Conservation (phyloP, 2,329 filamentous ascomycete genomes). For the Colletotrichum abscissum region DNA sequence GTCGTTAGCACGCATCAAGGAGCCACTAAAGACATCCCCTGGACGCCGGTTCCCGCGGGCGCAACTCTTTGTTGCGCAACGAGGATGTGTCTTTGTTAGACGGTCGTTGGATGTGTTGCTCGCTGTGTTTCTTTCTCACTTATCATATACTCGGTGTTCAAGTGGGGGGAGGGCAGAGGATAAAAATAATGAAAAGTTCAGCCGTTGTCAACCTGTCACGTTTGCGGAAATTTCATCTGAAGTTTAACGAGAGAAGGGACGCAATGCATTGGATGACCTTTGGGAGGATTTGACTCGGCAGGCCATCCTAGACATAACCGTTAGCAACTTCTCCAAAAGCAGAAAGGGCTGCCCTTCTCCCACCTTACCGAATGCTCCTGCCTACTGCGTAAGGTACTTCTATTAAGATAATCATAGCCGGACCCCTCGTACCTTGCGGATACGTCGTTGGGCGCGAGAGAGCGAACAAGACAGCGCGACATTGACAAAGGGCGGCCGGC, state of each 20-base stretch:
- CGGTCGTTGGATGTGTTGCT: background rate
- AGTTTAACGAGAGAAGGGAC: conserved; percentile 5
- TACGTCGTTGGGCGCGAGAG: background rate
- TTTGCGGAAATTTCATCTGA: conserved; percentile 1
- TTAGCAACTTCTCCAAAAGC: conserved; percentile 15
- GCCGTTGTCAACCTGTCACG: background rate
- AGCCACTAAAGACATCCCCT: conserved; percentile 24
- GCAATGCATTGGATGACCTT: background rate
- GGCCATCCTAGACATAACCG: conserved; percentile 31
- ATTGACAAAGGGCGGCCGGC: background rate
- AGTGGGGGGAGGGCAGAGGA: background rate
- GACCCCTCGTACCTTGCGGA: background rate
- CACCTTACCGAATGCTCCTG: background rate
- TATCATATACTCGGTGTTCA: background rate
- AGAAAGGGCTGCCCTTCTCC: background rate
- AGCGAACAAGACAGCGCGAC: conserved; percentile 8
- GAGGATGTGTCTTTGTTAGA: conserved; percentile 6
- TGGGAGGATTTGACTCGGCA: background rate
- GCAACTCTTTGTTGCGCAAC: conserved; percentile 18
- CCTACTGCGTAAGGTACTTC: background rate
- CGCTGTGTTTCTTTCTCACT: background rate
- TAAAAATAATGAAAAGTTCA: background rate
- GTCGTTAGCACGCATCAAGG: conserved; percentile 8
- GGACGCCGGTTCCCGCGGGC: conserved; percentile 16
- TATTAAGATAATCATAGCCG: background rate